phyloP scores from a whole-genome alignment of 352 stramenopile species.

The Phytophthora pluvialis region DNA sequence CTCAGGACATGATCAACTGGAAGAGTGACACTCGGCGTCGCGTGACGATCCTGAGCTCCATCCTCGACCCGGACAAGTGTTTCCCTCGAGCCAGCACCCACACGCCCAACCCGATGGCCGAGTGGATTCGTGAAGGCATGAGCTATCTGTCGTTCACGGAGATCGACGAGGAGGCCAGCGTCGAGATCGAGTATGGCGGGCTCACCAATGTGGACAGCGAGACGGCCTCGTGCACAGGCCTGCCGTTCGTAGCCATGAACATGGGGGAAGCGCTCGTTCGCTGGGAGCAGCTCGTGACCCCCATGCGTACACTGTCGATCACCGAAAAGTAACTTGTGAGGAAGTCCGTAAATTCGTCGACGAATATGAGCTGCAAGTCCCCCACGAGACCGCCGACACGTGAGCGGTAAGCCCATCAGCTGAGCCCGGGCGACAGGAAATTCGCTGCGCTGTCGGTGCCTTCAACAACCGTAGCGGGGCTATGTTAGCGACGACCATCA shows the following conservation, averaged over 20 bases:
- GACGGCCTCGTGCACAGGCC: conserved; percentile 31
- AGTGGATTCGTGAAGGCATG: conserved; percentile 48
- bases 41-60: conserved; percentile 33
- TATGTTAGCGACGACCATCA: neutral
- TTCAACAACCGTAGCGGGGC: neutral
- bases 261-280: conserved; percentile 42
- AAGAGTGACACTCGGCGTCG: conserved; percentile 29
- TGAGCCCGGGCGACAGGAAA: neutral
- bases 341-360: conserved; percentile 21
- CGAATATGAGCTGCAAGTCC: neutral
- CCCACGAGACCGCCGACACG: neutral
- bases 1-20: conserved; percentile 8
- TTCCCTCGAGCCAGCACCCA: conserved; percentile 28
- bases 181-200: conserved; percentile 50
- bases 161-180: conserved; percentile 36
- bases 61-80: conserved; percentile 40
- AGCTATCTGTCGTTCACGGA: conserved; percentile 52
- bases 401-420: neutral
- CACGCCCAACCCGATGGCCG: conserved; percentile 12
- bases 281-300: conserved; percentile 44
- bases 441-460: neutral
- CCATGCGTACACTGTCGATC: conserved; percentile 33
- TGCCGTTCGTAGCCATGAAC: conserved; percentile 38
- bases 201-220: conserved; percentile 37
- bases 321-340: conserved; percentile 24